Evolutionary conservation across 2,329 filamentous ascomycete genomes (phyloP), one percentile per base, ranked within the genome.

Genomic region (Arachnopeziza araneosa): DNA sequence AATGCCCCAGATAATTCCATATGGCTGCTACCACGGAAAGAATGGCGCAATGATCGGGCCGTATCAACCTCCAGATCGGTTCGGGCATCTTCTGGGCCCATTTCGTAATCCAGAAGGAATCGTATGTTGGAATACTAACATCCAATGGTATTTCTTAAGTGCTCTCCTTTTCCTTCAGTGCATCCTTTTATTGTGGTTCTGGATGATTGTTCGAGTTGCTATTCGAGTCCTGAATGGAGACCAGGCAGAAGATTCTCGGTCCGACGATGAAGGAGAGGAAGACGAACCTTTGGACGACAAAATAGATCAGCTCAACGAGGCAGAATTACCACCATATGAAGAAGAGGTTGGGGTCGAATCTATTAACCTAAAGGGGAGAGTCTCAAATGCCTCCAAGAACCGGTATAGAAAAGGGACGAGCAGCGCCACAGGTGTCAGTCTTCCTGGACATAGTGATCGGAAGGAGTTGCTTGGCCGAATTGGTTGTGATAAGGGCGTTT

Each of bases 131-230:
- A 90, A 90, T 68, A 75, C 85, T 23, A 81, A 80, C 12, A 84
- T 97, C 69, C 87, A 88, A 69, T 89, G 84, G 81, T 79, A 81
- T 14, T 98, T 98, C 77, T 78, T 98, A 19, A 79, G 81, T 10
- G 81, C 91, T 49, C 84, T 99, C 2, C 78, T 96, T 14, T 82
- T 87, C 48, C 80, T 99, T 23, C 92, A 98, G 75, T 78, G 81
- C 23, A 82, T 99, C 57, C 92, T 90, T 32, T 78, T 96, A 44
- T 81, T 90, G 63, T 98, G 95, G 95, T 96, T 98, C 71, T 81
- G 80, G 63, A 89, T 96, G 86, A 96, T 98, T 66, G 75, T 93
- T 49, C 85, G 86, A 60, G 90, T 99, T 1, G 92, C 92, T 23
- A 81, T 89, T 63, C 87, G 88, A 63, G 92, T 98, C 6, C 72